These are phyloP conservation scores for Candida wancherniae DNA, from an alignment of 805 yeast genomes.

Conservation along the genomic window DNA sequence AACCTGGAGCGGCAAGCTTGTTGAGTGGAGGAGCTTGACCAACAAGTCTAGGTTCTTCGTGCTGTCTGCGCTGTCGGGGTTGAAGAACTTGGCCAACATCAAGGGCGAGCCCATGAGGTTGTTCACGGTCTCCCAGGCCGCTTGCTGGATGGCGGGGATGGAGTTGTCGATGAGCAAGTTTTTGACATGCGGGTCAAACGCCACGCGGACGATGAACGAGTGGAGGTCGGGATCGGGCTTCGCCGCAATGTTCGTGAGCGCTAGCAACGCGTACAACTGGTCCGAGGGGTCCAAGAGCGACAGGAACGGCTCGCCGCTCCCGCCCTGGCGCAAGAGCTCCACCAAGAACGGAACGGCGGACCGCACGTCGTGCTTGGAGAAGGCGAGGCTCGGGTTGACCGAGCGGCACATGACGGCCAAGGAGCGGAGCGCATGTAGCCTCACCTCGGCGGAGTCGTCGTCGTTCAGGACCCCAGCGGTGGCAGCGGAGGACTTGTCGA, in stretches of 20 bases:
- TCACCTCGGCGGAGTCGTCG: conserved; percentile 11
- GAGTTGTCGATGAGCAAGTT: conserved; percentile 38
- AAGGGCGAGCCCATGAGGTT: conserved; percentile 46
- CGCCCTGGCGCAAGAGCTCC: conserved; percentile 36
- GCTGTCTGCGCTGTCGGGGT: conserved; percentile 40
- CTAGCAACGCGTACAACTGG: conserved; percentile 53
- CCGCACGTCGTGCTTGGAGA: conserved; percentile 36
- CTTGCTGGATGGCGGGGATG: conserved; percentile 44
- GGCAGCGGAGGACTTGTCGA: conserved; percentile 16
- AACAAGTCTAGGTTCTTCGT: conserved; percentile 26
- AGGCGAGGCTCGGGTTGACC: conserved; percentile 39
- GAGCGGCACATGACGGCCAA: conserved; percentile 44
- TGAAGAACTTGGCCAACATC: conserved; percentile 54
- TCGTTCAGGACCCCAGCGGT: conserved; percentile 1
- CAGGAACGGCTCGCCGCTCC: conserved; percentile 3
- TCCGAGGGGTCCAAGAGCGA: conserved; percentile 31
- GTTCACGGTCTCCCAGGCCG: conserved; percentile 59
- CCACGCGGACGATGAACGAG: conserved; percentile 39
- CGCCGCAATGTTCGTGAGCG: conserved; percentile 65
- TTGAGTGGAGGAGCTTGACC: conserved; percentile 31
- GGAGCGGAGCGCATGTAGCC: conserved; percentile 34
- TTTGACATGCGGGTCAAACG: conserved; percentile 42
- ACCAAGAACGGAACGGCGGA: conserved; percentile 46
- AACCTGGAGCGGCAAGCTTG: conserved; percentile 21
- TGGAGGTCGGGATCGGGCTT: conserved; percentile 34